phyloP scores from a whole-genome alignment of 768 basidiomycete genomes.

The Leccinum incarnatum region DNA sequence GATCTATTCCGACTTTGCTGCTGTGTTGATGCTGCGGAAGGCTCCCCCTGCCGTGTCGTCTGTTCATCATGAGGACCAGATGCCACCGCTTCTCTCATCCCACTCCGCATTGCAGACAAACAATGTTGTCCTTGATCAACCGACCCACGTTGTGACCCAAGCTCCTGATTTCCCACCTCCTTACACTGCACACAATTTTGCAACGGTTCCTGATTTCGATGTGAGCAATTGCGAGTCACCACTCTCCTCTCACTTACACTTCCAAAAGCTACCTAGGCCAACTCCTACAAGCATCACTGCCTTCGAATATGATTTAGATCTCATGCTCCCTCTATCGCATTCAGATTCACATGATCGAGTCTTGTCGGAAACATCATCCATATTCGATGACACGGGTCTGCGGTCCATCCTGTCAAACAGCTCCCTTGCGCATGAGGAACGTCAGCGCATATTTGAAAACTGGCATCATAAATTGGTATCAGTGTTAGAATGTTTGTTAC shows the following conservation, averaged over 20 bases:
- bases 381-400: not conserved
- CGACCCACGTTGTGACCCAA: not conserved
- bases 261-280: not conserved
- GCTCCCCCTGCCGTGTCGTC: too few species aligned
- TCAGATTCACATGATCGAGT: not conserved
- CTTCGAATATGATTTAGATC: not conserved
- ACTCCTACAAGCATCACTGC: not conserved
- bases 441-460: not conserved
- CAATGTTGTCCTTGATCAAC: too few species aligned
- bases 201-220: not conserved
- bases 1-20: too few species aligned
- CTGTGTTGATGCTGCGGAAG: too few species aligned
- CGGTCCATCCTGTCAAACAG: not conserved
- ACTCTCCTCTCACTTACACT: not conserved
- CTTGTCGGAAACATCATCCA: not conserved
- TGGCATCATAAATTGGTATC: too few species aligned
- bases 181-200: not conserved
- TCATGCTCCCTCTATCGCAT: not conserved
- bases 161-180: not conserved
- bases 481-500: not conserved
- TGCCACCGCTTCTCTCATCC: too few species aligned
- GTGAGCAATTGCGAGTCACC: not conserved
- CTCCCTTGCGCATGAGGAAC: not conserved
- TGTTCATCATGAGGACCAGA: too few species aligned
- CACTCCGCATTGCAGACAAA: too few species aligned